Evolutionary conservation across 139 green algal species (phyloP), one percentile per base, ranked within the genome.

Genomic region (Pleodorina starrii): DNA sequence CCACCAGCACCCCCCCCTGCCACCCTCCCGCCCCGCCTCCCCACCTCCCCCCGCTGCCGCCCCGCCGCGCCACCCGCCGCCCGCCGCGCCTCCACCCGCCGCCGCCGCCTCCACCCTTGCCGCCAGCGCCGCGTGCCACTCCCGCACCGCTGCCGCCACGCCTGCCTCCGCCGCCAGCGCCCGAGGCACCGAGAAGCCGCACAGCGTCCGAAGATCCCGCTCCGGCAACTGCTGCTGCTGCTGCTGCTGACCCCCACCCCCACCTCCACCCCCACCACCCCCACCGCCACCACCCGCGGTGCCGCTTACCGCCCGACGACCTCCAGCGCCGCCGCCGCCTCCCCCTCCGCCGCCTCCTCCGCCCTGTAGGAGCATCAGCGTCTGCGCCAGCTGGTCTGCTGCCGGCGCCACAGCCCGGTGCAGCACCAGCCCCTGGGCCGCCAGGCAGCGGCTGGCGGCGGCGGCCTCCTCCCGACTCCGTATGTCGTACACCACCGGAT

Each of bases 401-500:
- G 59, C 25, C 59, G 38, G 79, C 57, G 59, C 40, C 57, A 35
- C 9, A 43, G 43, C 10, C 42, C 81, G 81, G 38, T 79, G 44
- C 63, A 87, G 81, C 42, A 11, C 9, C 60, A 87, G 60, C 3
- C 63, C 81, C 63, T 36, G 27, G 19, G 19, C n/a, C 1, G n/a
- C 19, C n/a, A 96, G 89, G 46, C 51, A 80, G 11, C 59, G 71
- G 4, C 77, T 73, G 23, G 92, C 75, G 0, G 43, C 51, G 17
- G 76, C 81, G 7, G 89, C 94, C 35, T 91, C 88, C 0, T 84
- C 43, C 27, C 63, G 14, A 57, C 60, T 54, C 12, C 75, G 14
- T 27, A 96, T 88, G 44, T 86, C 66, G 79, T 97, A 97, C 14
- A 95, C 86, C 2, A 91, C 87, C 21, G 95, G 94, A 54, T 97